phyloP scores from a whole-genome alignment of 108 stramenopile genomes.

The Pseudonitzschia multiseries region DNA sequence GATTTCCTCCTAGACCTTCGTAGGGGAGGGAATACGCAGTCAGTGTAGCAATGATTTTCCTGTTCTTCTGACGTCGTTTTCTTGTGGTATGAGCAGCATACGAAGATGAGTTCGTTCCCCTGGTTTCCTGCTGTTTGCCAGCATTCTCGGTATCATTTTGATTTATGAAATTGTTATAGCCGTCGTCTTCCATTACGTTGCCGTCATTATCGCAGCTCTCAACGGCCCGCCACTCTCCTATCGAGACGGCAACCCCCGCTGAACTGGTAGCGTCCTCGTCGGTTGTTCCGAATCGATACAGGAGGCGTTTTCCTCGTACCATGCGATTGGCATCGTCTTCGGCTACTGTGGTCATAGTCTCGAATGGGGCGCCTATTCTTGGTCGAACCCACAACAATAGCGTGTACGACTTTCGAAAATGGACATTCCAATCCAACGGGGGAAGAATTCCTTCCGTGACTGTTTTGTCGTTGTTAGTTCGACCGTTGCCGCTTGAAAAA shows the following conservation, averaged over 20 bases:
- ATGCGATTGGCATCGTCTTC: slow-evolving; percentile 16
- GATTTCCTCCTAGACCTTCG: too few relatives aligned
- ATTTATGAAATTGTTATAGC: too few relatives aligned
- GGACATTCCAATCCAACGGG: slow-evolving; percentile 65
- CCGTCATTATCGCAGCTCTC: neutral
- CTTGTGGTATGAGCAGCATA: too few relatives aligned
- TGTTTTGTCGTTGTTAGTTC: neutral
- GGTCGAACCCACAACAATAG: slow-evolving; percentile 80
- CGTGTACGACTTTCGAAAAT: slow-evolving; percentile 84
- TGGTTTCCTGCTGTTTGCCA: neutral
- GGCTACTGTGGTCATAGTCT: slow-evolving; percentile 12
- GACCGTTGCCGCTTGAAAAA: slow-evolving; percentile 14
- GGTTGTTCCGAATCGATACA: slow-evolving; percentile 63
- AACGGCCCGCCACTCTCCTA: slow-evolving; percentile 56
- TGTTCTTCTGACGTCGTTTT: slow-evolving; percentile 21
- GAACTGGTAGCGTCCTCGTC: slow-evolving; percentile 32
- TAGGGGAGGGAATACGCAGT: slow-evolving; percentile 36
- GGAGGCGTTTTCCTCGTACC: slow-evolving; percentile 1
- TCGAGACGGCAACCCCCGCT: slow-evolving; percentile 54
- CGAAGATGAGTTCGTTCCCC: too few relatives aligned
- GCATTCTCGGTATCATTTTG: neutral
- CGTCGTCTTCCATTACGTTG: neutral
- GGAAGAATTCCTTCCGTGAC: slow-evolving; percentile 38
- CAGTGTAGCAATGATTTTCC: slow-evolving; percentile 24
- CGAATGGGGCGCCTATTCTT: slow-evolving; percentile 17